These are phyloP conservation scores for Venturia effusa DNA, from an alignment of 2,329 filamentous ascomycete genomes.

Conservation along the genomic window DNA sequence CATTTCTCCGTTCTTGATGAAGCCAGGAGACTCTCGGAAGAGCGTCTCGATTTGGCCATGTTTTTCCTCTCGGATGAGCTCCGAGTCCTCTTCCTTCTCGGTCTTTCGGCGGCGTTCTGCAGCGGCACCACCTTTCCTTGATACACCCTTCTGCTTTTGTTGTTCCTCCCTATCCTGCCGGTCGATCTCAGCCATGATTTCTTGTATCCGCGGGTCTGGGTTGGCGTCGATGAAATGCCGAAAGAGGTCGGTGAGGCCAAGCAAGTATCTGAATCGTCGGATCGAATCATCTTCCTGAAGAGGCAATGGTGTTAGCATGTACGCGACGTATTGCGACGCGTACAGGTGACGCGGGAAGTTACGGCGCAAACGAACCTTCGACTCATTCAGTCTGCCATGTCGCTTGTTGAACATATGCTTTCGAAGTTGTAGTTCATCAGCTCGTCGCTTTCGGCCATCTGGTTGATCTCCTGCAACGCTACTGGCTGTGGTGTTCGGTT, in stretches of 20 bases:
- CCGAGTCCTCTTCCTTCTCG: conserved; percentile 95
- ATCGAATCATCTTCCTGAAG: conserved; percentile 84
- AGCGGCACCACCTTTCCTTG: conserved; percentile 74
- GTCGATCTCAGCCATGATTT: conserved; percentile 91
- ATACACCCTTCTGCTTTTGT: conserved; percentile 60
- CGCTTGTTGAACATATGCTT: conserved; percentile 93
- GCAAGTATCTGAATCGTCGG: conserved; percentile 83
- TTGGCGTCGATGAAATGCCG: conserved; percentile 98
- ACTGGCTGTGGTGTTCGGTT: conserved; percentile 62
- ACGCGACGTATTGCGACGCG: conserved; percentile 2
- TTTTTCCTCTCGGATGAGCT: conserved; percentile 76
- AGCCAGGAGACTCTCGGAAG: conserved; percentile 89
- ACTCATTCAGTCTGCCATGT: conserved; percentile 82
- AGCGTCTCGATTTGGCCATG: conserved; percentile 77
- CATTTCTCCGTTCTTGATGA: conserved; percentile 75
- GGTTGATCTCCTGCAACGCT: conserved; percentile 69
- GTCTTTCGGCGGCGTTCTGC: conserved; percentile 74
- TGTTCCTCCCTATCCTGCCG: conserved; percentile 70
- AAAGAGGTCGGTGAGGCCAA: conserved; percentile 92
- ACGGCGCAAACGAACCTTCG: conserved; percentile 53
- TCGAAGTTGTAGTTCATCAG: conserved; percentile 79
- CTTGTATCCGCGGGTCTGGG: conserved; percentile 85
- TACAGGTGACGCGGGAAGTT: neutral
- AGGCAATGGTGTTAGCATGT: neutral
- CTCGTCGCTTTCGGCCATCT: conserved; percentile 76